Conservation (phyloP, 208 protist genomes). For the Wallacemonas sp. region DNA sequence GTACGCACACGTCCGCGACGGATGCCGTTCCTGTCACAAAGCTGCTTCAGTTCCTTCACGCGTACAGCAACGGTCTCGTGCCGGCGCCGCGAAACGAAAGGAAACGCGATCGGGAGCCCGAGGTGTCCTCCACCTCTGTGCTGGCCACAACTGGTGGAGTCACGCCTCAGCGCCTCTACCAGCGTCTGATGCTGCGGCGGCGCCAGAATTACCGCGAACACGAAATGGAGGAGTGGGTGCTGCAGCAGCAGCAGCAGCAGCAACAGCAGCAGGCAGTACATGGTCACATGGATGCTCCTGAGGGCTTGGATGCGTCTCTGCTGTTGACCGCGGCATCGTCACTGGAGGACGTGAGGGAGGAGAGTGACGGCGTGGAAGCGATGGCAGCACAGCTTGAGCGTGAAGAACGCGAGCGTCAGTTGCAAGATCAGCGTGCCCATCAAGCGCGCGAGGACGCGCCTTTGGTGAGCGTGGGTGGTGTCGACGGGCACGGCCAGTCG, state of each 20-base stretch:
- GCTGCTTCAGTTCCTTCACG: constrained; percentile 66
- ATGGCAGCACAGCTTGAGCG: constrained; percentile 14
- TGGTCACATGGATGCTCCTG: background rate
- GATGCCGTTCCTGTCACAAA: constrained; percentile 47
- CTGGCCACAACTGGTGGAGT: background rate
- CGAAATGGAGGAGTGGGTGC: constrained; percentile 31
- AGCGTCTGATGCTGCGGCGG: constrained; percentile 65
- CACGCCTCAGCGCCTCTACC: constrained; percentile 55
- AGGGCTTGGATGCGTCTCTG: background rate
- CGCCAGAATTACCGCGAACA: constrained; percentile 34
- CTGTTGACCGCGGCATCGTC: background rate
- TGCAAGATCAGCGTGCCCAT: constrained; percentile 5
- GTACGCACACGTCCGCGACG: background rate
- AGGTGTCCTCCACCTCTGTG: background rate
- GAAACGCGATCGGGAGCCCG: constrained; percentile 56
- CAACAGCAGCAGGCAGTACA: background rate
- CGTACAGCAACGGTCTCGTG: constrained; percentile 81
- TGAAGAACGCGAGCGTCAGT: constrained; percentile 15
- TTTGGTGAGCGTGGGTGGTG: constrained; percentile 2
- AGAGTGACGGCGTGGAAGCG: background rate
- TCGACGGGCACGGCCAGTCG: background rate
- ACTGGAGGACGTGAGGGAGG: background rate
- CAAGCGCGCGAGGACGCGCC: background rate
- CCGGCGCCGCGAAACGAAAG: constrained; percentile 46
- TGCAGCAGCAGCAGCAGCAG: constrained; percentile 10